Base-by-base conservation (phyloP, 805 yeast species). In the Metschnikowia cubensis region DNA sequence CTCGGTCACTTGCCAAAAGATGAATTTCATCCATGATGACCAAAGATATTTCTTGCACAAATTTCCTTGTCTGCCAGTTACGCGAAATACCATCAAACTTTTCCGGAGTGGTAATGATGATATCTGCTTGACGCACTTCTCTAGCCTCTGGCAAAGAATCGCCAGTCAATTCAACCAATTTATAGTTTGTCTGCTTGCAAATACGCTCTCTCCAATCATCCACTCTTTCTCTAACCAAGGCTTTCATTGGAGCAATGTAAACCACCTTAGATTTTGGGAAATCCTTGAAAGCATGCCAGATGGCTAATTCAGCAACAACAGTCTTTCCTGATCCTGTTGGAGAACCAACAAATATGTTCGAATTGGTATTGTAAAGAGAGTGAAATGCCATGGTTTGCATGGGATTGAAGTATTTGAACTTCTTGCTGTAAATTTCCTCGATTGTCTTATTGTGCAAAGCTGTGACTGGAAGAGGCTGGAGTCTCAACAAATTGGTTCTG, bases 301-400 rank as follows among this genome's bases (percentile, higher is more conserved):
- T 88, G 0, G 98, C 98, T 49, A 94, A 69, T 63, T 94, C 99
- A 0, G 98, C 96, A 29, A 95, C 98, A 33, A 94, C 86, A 0
- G 99, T 94, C 67, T 94, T 94, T 58, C 99, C 99, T 0, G 97
- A 92, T 21, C 99, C 99, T 2, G 99, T 94, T 2, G 99, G 99
- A 0, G 98, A 90, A 8, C 99, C 99, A 41, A 94, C 88, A 66
- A 94, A 87, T 0, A 86, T 91, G 64, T 87, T 87, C 1, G 85
- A 78, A 54, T 86, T 81, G 0, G 85, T 71, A 65, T 94, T 83
- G 69, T 91, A 94, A 42, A 94, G 69, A 0, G 96, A 81, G 63
- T 91, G 96, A 70, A 94, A 94, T 0, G 86, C 80, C 98, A 92
- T 92, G 0, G 98, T 92, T 69, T 94, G 99, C 97, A 94, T 91